Evolutionary conservation across 768 basidiomycete species (phyloP), one percentile per base, ranked within the genome.

Genomic region (Kwoniella bestiolae): DNA sequence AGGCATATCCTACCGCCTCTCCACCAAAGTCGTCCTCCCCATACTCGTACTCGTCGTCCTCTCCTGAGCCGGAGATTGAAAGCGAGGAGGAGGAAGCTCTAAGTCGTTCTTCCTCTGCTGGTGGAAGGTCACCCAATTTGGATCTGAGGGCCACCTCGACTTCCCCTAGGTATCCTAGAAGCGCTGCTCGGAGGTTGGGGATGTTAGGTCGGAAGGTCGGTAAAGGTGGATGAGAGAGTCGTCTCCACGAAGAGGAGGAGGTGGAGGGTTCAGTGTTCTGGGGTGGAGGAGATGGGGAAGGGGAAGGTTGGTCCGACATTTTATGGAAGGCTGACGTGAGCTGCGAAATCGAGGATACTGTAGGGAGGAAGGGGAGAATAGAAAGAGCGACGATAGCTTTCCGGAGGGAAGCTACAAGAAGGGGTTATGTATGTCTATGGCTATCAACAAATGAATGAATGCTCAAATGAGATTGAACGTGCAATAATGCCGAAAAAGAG

Each of bases 81-180:
- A 55, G 55, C 2, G 68, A 62, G 6, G 68, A 35, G 5, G 68
- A 69, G 0, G 63, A 60, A 16, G 47, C 56, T 57, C 67, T 46
- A 8, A 61, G 14, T 29, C 60, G 14, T 21, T 46, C 53, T 60
- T 57, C 63, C 25, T 47, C 44, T 25, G 18, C 59, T 6, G 63
- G 34, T 1, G 34, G 31, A 4, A 51, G 47, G 28, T 53, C 60
- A 14, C 69, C 66, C 9, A 77, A 57, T 21, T 73, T 50, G 12
- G 63, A 72, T 56, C 70, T 59, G 3, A 79, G 38, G 3, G 74
- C 71, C 7, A 65, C 53, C 62, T 80, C 79, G 8, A 77, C 75
- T 52, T 81, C 80, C 4, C 74, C 70, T 6, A 80, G 44, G 47
- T 80, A 79, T 5, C 79, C 79, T 12, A 80, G 60, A 3, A 80